A percentile compares a stretch with the other conserved stretches of the same genome.
Evolutionary conservation across 1,284 basidiomycete species (phyloP).

Genomic region (Melampsora larici-populina): DNA sequence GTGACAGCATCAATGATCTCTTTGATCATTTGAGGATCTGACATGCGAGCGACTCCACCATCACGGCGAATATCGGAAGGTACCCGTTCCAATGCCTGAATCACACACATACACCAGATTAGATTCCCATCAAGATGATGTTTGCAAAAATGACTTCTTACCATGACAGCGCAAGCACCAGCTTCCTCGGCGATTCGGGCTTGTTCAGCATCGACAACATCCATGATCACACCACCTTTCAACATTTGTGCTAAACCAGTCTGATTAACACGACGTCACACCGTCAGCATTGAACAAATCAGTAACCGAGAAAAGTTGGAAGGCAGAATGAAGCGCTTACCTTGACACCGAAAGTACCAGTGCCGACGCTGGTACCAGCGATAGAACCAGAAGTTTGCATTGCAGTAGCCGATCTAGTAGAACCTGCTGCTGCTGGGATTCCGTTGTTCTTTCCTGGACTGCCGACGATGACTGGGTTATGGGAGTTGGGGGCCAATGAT

Average conservation of each 20-base stretch:
- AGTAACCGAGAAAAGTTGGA: constrained; percentile 19
- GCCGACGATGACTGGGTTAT: constrained; percentile 20
- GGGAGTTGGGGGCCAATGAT: constrained; percentile 5
- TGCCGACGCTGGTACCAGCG: constrained; percentile 36
- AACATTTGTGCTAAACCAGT: constrained; percentile 55
- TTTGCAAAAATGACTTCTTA: constrained; percentile 53
- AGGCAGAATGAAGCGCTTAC: constrained; percentile 29
- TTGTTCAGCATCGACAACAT: constrained; percentile 70
- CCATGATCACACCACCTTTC: constrained; percentile 56
- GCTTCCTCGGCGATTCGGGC: constrained; percentile 96
- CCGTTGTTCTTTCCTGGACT: constrained; percentile 1
- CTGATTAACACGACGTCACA: constrained; percentile 34
- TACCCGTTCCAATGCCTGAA: constrained; percentile 67
- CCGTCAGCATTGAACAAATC: no score
- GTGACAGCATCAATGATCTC: constrained; percentile 69
- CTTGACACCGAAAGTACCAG: constrained; percentile 48
- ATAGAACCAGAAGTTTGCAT: constrained; percentile 40
- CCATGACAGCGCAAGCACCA: constrained; percentile 97
- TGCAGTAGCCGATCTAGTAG: constrained; percentile 35
- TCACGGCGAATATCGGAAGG: constrained; percentile 88
- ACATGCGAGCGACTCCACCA: constrained; percentile 90
- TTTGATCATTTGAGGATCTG: constrained; percentile 95
- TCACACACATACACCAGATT: neutral
- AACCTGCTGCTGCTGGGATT: constrained; percentile 8
- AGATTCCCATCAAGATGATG: neutral